Conservation (phyloP, 2,329 filamentous ascomycete genomes). For the Calonectria henricotiae region DNA sequence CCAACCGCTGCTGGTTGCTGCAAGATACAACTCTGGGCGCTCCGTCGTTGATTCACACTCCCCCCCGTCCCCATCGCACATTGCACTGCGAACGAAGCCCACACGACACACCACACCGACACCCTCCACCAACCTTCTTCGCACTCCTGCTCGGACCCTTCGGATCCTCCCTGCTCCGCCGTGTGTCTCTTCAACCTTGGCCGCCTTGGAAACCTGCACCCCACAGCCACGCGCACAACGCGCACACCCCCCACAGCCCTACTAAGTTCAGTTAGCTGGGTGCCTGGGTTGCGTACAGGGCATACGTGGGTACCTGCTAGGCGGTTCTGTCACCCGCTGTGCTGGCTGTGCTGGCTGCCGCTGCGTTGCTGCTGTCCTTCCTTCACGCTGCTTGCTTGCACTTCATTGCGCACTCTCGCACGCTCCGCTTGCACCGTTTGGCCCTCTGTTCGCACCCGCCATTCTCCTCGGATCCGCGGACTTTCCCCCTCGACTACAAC, state of each 20-base stretch:
- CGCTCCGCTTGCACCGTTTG: slow-evolving; percentile 40
- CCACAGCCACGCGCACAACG: slow-evolving; percentile 32
- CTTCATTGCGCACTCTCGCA: slow-evolving; percentile 21
- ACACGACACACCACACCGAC: not conserved
- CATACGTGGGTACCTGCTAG: slow-evolving; percentile 22
- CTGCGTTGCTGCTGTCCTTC: not conserved
- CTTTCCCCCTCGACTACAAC: slow-evolving; percentile 46
- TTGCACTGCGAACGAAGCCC: slow-evolving; percentile 1
- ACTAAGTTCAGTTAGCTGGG: slow-evolving; percentile 27
- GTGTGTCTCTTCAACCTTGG: slow-evolving; percentile 18
- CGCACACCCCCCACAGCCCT: slow-evolving; percentile 36
- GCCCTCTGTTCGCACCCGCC: slow-evolving; percentile 45
- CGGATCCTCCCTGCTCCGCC: slow-evolving; percentile 29
- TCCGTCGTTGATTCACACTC: slow-evolving; percentile 14
- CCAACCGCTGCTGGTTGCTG: not conserved
- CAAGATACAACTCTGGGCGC: slow-evolving; percentile 20
- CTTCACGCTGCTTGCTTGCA: not conserved
- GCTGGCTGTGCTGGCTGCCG: slow-evolving; percentile 1
- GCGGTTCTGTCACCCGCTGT: slow-evolving; percentile 8
- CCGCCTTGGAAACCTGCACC: slow-evolving; percentile 4
- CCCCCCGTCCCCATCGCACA: not conserved
- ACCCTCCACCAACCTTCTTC: not conserved
- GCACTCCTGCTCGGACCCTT: slow-evolving; percentile 33
- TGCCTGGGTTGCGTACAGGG: slow-evolving; percentile 20
- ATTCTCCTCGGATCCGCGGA: slow-evolving; percentile 46